Percentiles rank a stretch among this genome's conserved stretches.
These are phyloP conservation scores for Populus tremula DNA, from an alignment of 345 rosid species.

Conservation along the genomic window DNA sequence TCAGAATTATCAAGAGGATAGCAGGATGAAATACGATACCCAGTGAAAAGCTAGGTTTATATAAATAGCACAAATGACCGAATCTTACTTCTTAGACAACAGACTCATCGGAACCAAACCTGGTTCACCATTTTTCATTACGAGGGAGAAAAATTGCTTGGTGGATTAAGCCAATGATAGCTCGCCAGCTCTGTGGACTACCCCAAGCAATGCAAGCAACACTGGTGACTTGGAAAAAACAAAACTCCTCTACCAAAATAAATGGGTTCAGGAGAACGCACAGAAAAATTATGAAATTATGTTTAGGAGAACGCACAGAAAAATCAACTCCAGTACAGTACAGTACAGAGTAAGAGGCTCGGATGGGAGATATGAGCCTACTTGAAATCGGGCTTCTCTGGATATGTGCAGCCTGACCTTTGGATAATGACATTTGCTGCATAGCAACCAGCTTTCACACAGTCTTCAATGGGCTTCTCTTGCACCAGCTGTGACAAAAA, in stretches of 20 bases:
- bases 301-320: not conserved
- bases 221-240: not conserved
- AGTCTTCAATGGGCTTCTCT: constrained; percentile 68
- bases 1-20: not conserved
- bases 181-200: not conserved
- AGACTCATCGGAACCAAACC: constrained; percentile 3
- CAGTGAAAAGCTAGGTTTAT: not conserved
- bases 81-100: too few species aligned
- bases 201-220: not conserved
- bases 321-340: not conserved
- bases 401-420: constrained; percentile 93
- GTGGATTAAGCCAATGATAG: not conserved
- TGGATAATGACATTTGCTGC: constrained; percentile 86
- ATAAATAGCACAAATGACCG: not conserved
- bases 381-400: constrained; percentile 52
- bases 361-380: constrained; percentile 4
- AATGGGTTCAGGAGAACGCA: constrained; percentile 15
- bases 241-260: constrained; percentile 12
- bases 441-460: constrained; percentile 79
- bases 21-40: not conserved
- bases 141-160: not conserved
- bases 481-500: constrained; percentile 80
- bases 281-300: not conserved
- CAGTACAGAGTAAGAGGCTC: not conserved
- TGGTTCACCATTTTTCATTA: not conserved